These are phyloP conservation scores for Fragaria iinumae DNA, from an alignment of 306 rosid species.

Conservation along the genomic window DNA sequence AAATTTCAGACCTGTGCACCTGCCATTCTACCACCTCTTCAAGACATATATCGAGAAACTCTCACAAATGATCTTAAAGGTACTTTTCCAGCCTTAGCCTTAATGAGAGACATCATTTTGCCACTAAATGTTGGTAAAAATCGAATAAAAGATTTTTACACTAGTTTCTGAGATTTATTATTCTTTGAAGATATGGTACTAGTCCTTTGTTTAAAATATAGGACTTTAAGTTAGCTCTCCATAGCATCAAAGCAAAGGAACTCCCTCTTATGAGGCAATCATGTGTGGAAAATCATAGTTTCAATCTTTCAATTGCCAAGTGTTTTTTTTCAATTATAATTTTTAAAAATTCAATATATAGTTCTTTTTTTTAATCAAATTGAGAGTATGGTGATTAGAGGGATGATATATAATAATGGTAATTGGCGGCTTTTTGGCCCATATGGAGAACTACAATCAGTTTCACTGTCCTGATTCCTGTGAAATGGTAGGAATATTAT, in stretches of 20 bases:
- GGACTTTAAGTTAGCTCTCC: not conserved
- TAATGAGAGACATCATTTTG: slow-evolving; percentile 12
- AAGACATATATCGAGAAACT: slow-evolving; percentile 69
- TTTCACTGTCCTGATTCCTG: not conserved
- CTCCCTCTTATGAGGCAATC: not conserved
- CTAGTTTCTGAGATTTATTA: not conserved
- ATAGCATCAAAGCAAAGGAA: not conserved
- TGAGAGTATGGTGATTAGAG: too few relatives aligned
- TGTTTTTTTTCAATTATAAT: too few relatives aligned
- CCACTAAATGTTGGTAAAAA: not conserved
- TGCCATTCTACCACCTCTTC: slow-evolving; percentile 87
- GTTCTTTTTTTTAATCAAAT: too few relatives aligned
- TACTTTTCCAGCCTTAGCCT: slow-evolving; percentile 40
- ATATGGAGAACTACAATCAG: too few relatives aligned
- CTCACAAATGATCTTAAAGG: slow-evolving; percentile 80
- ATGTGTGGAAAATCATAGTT: not conserved
- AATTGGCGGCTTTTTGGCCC: not conserved
- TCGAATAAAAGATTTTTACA: not conserved
- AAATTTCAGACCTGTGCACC: slow-evolving; percentile 77
- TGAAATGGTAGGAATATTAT: not conserved
- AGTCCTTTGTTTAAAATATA: not conserved
- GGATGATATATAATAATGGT: not conserved
- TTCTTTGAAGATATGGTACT: not conserved
- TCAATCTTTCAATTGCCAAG: not conserved
- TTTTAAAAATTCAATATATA: too few relatives aligned